phyloP scores from a whole-genome alignment of 345 rosid genomes.

The Barbarea vulgaris region DNA sequence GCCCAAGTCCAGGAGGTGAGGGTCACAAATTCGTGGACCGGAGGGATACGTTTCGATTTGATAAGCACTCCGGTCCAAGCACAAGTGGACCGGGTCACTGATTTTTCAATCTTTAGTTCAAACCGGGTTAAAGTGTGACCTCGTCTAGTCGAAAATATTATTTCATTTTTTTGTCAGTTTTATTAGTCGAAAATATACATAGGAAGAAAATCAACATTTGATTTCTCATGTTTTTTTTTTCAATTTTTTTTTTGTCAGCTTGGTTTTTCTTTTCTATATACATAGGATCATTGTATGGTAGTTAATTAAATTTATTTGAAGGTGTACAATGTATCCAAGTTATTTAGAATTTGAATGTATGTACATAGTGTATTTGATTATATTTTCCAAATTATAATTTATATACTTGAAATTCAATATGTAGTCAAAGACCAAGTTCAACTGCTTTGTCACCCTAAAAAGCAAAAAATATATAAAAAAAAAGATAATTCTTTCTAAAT shows the following conservation, averaged over 20 bases:
- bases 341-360: neutral
- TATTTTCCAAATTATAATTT: neutral
- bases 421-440: neutral
- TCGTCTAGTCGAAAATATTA: neutral
- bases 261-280: no score
- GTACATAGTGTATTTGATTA: neutral
- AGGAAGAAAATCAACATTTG: neutral
- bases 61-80: slow-evolving; percentile 48
- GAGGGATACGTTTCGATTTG: slow-evolving; percentile 33
- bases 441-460: neutral
- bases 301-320: neutral
- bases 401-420: neutral
- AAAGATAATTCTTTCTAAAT: neutral
- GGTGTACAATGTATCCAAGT: neutral
- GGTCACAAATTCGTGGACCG: slow-evolving; percentile 47
- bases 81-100: slow-evolving; percentile 46
- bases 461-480: neutral
- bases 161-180: slow-evolving; percentile 7
- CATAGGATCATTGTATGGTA: neutral
- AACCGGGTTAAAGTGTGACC: neutral
- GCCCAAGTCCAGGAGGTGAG: slow-evolving; percentile 55
- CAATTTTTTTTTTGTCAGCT: no score
- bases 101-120: slow-evolving; percentile 1
- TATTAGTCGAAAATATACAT: neutral
- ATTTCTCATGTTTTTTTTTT: neutral